Base-by-base conservation (phyloP, 208 protist genomes). In the Acanthamoeba sp. region DNA sequence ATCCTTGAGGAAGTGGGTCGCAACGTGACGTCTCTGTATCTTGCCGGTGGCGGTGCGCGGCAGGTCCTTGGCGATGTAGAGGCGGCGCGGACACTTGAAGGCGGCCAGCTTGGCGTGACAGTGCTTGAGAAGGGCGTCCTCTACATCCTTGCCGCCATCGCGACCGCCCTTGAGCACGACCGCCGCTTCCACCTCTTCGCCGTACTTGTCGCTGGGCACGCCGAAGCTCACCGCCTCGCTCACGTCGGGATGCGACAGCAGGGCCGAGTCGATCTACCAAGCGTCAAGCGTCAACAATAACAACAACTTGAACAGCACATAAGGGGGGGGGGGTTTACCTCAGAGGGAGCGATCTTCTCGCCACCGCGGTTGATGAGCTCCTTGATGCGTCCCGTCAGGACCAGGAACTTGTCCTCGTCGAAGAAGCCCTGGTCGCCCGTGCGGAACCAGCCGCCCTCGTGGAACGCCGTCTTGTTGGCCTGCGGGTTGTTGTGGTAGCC, bases 361-460 rank as follows among this genome's bases (percentile, higher is more conserved):
- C 97, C 97, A 29, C 95, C 97, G 32, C 97, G 38, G 48, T 98
- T 98, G 62, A 98, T 97, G 22, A 97, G 80, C 55, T 98, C 97
- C 50, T 98, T 98, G 55, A 97, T 95, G 55, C 97, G 95, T n/a
- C 97, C 97, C 12, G 96, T 97, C 45, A 98, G 82, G 5, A 87
- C 66, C 1, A 98, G 66, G 59, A 95, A 97, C n/a, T 95, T 94
- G 24, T 97, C 96, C 22, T 40, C 42, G 48, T 98, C 96, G 4
- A 97, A n/a, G 27, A 85, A 95, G 57, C 97, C 97, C 32, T 97
- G 84, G 80, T 98, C 97, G 64, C 97, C 97, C 32, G 97, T 98
- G 6, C 96, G 82, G 88, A 98, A 97, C 95, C 95, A 98, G 69
- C 94, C 91, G 40, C 90, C 59, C 32, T 94, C 88, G 4, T 38